phyloP scores from a whole-genome alignment of 306 rosid genomes.

The Quercus gilva region DNA sequence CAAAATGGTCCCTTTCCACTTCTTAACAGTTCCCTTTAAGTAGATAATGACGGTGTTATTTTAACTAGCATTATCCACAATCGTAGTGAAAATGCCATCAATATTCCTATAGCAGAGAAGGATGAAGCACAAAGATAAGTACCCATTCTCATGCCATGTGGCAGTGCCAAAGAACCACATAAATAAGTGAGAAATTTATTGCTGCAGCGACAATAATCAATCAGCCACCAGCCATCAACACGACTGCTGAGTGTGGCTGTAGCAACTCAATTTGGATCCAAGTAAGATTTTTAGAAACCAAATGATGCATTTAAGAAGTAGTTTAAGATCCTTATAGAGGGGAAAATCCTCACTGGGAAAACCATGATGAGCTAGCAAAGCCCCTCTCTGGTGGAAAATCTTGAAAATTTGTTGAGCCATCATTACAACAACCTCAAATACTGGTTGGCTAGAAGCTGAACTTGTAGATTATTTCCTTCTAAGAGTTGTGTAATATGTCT shows the following conservation, averaged over 20 bases:
- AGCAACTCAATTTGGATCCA: neutral
- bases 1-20: too few species aligned
- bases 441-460: neutral
- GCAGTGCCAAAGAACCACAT: neutral
- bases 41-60: too few species aligned
- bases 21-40: too few species aligned
- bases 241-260: neutral
- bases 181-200: neutral
- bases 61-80: too few species aligned
- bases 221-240: neutral
- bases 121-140: neutral
- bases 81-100: too few species aligned
- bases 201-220: neutral
- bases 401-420: neutral
- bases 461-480: neutral
- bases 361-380: neutral
- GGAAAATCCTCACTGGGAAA: neutral
- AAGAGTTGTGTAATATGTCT: neutral
- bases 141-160: neutral
- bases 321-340: neutral
- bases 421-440: neutral
- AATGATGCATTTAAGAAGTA: neutral
- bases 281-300: too few species aligned
- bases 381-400: neutral
- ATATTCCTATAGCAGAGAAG: neutral